Evolutionary conservation across 2,329 filamentous ascomycete genomes (phyloP), one percentile per base, ranked within the genome.

Genomic region (Rutstroemia sp.): DNA sequence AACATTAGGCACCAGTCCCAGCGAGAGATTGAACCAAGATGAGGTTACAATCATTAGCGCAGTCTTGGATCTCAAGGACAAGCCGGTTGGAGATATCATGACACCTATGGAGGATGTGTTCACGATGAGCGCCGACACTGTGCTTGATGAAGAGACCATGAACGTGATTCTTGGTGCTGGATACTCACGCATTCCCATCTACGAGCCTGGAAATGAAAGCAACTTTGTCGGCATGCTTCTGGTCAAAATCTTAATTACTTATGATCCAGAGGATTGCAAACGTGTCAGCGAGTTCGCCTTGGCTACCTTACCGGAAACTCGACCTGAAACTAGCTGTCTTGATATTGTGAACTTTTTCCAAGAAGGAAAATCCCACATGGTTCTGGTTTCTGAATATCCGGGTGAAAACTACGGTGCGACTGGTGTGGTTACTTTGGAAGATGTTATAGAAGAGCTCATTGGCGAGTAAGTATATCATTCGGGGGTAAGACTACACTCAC

Each of bases 341-440:
- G 94, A 99, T 71, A 97, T 99, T 67, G 90, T 99, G 74, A 99
- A 99, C 75, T 99, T 96, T 73, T 99, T 99, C 76, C 94, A 99
- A 72, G 94, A 99, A 76, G 94, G 94, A 66, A 99, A 99, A 71
- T 96, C 92, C 1, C 94, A 99, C 72, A 96, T 99, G 92, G 92
- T 97, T 0, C 77, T 99, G 27, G 94, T 97, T 8, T 96, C 92
- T 0, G 89, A 96, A 67, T 79, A 73, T 34, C 94, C 94, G 1
- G 92, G 92, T n/a, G 89, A 95, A 63, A 86, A 95, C 66, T 85
- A 88, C 66, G 94, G 94, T 47, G 91, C 92, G 5, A 76, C 96
- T 12, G 94, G 94, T 56, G 94, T 99, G 3, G 90, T 99, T 16
- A 99, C 94, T 0, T 76, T 99, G 2, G 94, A 99, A 71, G 94